These are phyloP conservation scores for Mariannaea elegans DNA, from an alignment of 2,329 filamentous ascomycete species.

Conservation along the genomic window DNA sequence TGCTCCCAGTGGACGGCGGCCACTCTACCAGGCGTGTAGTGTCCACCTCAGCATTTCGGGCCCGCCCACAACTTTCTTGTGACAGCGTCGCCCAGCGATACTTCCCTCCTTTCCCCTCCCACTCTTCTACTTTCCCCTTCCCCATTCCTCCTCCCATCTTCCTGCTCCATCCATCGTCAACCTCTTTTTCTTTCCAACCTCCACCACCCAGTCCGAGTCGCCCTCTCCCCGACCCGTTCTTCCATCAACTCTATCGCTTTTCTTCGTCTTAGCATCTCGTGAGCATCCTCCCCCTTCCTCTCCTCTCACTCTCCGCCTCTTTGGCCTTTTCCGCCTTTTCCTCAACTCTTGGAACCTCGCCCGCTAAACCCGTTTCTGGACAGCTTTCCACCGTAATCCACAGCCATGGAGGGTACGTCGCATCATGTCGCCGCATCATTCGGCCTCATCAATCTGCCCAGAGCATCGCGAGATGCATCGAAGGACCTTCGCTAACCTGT, in stretches of 20 bases:
- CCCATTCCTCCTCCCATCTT: constrained; percentile 40
- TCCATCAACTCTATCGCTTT: constrained; percentile 43
- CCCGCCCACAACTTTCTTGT: constrained; percentile 49
- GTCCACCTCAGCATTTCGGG: constrained; percentile 45
- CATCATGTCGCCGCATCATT: constrained; percentile 41
- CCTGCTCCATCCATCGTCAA: constrained; percentile 44
- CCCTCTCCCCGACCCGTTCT: constrained; percentile 42
- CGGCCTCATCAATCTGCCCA: constrained; percentile 33
- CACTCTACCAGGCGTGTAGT: constrained; percentile 26
- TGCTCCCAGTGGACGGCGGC: constrained; percentile 24
- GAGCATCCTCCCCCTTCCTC: constrained; percentile 31
- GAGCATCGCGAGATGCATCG: constrained; percentile 32
- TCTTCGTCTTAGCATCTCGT: constrained; percentile 41
- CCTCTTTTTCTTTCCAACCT: constrained; percentile 34
- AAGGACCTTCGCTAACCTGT: constrained; percentile 51
- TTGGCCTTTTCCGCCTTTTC: constrained; percentile 36
- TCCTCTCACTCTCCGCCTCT: constrained; percentile 29
- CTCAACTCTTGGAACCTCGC: constrained; percentile 30
- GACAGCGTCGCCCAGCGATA: constrained; percentile 46
- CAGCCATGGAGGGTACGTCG: constrained; percentile 65
- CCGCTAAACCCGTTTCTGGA: constrained; percentile 45
- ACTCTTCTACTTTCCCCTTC: constrained; percentile 33
- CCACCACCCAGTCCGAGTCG: constrained; percentile 35
- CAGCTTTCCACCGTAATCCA: constrained; percentile 52
- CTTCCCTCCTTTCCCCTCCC: constrained; percentile 46